Conservation (phyloP, 257 asterid genomes). For the Knoxia roxburghii region DNA sequence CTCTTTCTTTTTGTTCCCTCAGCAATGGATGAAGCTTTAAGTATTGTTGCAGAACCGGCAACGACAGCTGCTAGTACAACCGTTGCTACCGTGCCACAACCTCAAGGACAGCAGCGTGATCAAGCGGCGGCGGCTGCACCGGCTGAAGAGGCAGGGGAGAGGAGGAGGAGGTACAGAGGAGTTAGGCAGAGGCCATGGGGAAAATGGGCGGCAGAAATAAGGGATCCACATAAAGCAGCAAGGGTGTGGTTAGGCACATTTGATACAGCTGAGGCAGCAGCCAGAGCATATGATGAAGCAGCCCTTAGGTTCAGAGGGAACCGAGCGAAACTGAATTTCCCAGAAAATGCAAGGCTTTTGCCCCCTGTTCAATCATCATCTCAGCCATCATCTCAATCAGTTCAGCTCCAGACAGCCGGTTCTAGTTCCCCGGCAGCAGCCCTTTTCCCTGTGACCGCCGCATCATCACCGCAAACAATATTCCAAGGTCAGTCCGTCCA, state of each 20-base stretch:
- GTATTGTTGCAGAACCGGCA: conserved; percentile 18
- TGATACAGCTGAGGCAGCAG: conserved; percentile 91
- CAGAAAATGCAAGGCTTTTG: conserved; percentile 47
- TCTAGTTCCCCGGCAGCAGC: conserved; percentile 20
- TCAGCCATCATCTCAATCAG: conserved; percentile 13
- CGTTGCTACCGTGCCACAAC: not conserved
- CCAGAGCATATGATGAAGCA: conserved; percentile 86
- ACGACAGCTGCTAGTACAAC: conserved; percentile 18
- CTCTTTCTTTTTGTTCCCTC: not conserved
- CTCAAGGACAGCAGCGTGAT: conserved; percentile 19
- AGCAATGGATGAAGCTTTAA: conserved; percentile 33
- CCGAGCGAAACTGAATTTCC: conserved; percentile 87
- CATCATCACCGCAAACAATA: conserved; percentile 18
- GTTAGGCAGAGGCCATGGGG: conserved; percentile 96
- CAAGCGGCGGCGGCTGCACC: conserved; percentile 13
- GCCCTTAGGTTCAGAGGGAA: conserved; percentile 81
- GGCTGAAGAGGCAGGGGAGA: conserved; percentile 47
- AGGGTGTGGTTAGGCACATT: conserved; percentile 95
- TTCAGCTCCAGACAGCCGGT: conserved; percentile 6
- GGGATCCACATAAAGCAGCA: conserved; percentile 86
- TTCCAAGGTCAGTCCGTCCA: conserved; percentile 23
- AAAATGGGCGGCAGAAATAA: conserved; percentile 93
- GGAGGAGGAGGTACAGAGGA: conserved; percentile 67
- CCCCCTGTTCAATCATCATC: conserved; percentile 31
- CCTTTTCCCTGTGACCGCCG: not conserved